Percentiles rank a stretch among this genome's conserved stretches.
These are phyloP conservation scores for Dissophora globulifera DNA, from an alignment of 192 early-diverging fungal species.

Conservation along the genomic window DNA sequence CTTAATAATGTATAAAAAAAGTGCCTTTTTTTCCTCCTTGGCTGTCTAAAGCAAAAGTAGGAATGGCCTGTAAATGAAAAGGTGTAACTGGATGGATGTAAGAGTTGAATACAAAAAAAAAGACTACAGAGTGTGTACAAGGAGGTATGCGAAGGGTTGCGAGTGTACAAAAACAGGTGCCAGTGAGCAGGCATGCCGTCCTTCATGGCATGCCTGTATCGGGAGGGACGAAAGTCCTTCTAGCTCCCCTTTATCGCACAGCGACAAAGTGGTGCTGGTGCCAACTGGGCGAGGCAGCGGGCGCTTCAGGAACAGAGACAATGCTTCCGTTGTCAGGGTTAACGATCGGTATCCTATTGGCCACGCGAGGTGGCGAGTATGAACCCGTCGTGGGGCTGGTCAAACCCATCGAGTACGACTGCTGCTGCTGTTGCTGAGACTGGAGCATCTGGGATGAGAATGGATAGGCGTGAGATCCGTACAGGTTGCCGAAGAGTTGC, in stretches of 20 bases:
- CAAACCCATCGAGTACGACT: slow-evolving; percentile 39
- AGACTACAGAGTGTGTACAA: background rate
- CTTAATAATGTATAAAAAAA: background rate
- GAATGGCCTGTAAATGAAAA: background rate
- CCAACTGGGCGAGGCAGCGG: slow-evolving; percentile 24
- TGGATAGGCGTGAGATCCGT: slow-evolving; percentile 31
- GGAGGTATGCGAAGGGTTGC: background rate
- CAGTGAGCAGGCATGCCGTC: no score
- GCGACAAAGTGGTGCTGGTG: slow-evolving; percentile 54
- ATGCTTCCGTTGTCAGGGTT: slow-evolving; percentile 50
- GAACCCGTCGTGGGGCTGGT: slow-evolving; percentile 36
- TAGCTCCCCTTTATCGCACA: slow-evolving; percentile 49
- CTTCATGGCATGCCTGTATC: no score
- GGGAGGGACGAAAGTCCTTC: background rate
- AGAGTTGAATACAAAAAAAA: background rate
- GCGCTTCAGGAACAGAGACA: slow-evolving; percentile 34
- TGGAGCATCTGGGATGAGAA: slow-evolving; percentile 14
- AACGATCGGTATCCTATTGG: slow-evolving; percentile 44
- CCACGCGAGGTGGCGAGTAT: slow-evolving; percentile 47
- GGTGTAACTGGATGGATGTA: background rate
- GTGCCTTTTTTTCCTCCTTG: no score
- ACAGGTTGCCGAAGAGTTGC: slow-evolving; percentile 48
- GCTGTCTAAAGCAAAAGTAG: background rate
- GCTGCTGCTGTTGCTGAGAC: slow-evolving; percentile 28
- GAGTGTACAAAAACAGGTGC: no score